Evolutionary conservation across 1,139 yeast genomes (phyloP).

Genomic region (Saccharomyces hybrid): DNA sequence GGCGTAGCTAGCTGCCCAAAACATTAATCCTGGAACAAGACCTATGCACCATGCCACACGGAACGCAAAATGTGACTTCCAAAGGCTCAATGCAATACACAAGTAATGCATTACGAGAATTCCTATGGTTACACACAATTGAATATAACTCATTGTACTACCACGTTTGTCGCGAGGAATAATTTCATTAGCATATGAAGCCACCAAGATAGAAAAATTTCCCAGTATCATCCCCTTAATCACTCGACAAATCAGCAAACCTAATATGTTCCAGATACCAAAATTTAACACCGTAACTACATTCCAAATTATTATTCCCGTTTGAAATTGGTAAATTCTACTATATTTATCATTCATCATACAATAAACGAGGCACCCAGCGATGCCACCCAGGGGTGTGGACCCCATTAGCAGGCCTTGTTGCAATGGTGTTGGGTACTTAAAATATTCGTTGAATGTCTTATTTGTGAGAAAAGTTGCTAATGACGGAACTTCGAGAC

Average conservation of each 20-base stretch:
- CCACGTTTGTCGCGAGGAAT: conserved; percentile 63
- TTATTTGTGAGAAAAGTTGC: conserved; percentile 48
- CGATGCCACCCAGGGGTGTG: conserved; percentile 37
- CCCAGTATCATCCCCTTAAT: conserved; percentile 67
- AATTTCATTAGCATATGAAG: conserved; percentile 68
- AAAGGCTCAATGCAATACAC: conserved; percentile 26
- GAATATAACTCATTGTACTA: conserved; percentile 56
- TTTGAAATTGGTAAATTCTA: conserved; percentile 24
- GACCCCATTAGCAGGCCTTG: conserved; percentile 40
- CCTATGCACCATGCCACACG: conserved; percentile 66
- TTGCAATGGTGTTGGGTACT: conserved; percentile 35
- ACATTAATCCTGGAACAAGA: conserved; percentile 50
- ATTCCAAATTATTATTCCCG: conserved; percentile 31
- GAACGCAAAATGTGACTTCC: conserved; percentile 47
- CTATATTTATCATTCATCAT: conserved; percentile 27
- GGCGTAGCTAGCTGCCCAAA: conserved; percentile 38
- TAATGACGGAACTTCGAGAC: conserved; percentile 63
- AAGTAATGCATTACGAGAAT: conserved; percentile 39
- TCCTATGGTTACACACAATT: conserved; percentile 64
- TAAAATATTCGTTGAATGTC: conserved; percentile 40
- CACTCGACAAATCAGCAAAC: conserved; percentile 39
- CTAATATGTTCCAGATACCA: conserved; percentile 25
- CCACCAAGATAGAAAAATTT: conserved; percentile 60
- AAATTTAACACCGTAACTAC: conserved; percentile 20
- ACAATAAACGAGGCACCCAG: conserved; percentile 33